Conservation (phyloP, 177 flowering plant species). For the Vitis hybrid region DNA sequence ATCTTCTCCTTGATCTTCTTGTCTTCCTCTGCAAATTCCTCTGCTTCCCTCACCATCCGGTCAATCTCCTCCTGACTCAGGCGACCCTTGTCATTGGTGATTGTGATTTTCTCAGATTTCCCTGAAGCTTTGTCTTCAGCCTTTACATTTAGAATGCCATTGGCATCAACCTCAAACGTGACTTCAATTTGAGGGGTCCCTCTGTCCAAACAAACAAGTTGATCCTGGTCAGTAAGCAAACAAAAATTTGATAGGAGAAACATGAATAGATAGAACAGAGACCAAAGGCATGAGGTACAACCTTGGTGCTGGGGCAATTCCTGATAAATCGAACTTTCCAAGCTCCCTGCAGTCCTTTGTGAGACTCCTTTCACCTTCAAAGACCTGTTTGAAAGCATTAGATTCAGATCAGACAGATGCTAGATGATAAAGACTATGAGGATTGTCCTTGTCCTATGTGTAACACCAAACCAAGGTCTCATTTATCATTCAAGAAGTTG, state of each 20-base stretch:
- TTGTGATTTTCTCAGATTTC: conserved; percentile 35
- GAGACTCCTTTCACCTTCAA: conserved; percentile 14
- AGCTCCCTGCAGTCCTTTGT: conserved; percentile 19
- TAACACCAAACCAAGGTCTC: background rate
- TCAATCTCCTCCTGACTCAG: conserved; percentile 40
- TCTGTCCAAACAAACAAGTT: conserved; percentile 14
- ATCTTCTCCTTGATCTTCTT: conserved; percentile 37
- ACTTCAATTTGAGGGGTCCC: conserved; percentile 43
- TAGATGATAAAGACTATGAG: too few species aligned
- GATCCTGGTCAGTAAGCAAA: background rate
- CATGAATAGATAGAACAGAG: background rate
- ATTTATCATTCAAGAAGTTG: background rate
- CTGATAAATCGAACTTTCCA: conserved; percentile 33
- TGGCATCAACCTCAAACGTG: conserved; percentile 39
- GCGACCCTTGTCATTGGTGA: conserved; percentile 38
- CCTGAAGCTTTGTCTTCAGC: conserved; percentile 38
- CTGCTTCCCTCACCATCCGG: conserved; percentile 34
- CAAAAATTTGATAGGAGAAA: background rate
- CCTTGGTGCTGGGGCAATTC: conserved; percentile 38
- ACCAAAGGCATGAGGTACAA: background rate
- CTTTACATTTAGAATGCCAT: conserved; percentile 37
- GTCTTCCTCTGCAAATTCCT: conserved; percentile 42
- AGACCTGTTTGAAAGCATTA: conserved; percentile 3
- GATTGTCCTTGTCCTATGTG: background rate
- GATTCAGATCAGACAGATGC: background rate